A percentile compares a stretch with the other conserved stretches of the same genome.
Evolutionary conservation across 1,284 basidiomycete species (phyloP).

Genomic region (Vanrija humicola): DNA sequence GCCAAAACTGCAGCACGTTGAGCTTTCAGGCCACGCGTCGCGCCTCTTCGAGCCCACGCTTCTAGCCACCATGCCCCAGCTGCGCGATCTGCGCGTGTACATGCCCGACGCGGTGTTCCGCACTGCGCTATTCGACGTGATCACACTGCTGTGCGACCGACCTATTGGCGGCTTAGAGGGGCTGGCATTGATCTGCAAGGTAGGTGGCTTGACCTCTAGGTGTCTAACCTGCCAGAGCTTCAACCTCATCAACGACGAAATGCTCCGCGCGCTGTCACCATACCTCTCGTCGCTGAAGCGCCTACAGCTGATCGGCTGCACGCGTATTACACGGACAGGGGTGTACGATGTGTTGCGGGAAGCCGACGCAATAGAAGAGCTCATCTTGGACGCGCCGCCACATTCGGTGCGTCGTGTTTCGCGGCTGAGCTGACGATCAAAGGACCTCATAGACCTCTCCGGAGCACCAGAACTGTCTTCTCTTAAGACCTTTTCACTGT

Average conservation of each 20-base stretch:
- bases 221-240: conserved; percentile 23
- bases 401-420: conserved; percentile 26
- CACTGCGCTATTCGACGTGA: conserved; percentile 21
- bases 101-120: conserved; percentile 40
- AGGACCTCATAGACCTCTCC: conserved; percentile 31
- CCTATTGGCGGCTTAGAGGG: conserved; percentile 28
- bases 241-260: conserved; percentile 34
- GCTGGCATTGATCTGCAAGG: conserved; percentile 38
- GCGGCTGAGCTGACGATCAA: background rate
- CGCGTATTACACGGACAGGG: conserved; percentile 30
- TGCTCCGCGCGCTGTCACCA: conserved; percentile 29
- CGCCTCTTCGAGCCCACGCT: conserved; percentile 34
- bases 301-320: conserved; percentile 41
- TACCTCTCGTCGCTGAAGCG: conserved; percentile 25
- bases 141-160: conserved; percentile 20
- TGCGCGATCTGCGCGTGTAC: conserved; percentile 44
- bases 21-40: conserved; percentile 44
- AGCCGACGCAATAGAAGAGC: conserved; percentile 28
- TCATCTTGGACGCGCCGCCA: conserved; percentile 38
- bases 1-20: conserved; percentile 27
- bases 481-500: conserved; percentile 30
- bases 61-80: conserved; percentile 23
- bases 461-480: conserved; percentile 18
- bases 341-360: conserved; percentile 30
- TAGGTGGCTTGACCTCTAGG: conserved; percentile 7